These are phyloP conservation scores for Penicillium longicatenatum DNA, from an alignment of 495 filamentous ascomycete genomes.

Conservation along the genomic window DNA sequence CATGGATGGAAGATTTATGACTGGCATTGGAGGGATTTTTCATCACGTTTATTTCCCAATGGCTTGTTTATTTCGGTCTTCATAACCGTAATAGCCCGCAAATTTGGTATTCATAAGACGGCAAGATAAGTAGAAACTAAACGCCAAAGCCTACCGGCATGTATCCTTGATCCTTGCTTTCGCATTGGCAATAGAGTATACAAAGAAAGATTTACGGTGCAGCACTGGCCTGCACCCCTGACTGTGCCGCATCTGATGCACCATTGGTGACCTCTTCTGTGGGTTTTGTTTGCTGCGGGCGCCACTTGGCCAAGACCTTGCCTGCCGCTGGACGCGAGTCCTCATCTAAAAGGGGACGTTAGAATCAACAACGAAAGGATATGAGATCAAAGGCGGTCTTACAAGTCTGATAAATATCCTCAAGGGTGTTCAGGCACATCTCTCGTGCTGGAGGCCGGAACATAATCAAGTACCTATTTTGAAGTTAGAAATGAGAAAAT, in stretches of 20 bases:
- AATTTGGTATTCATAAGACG: background rate
- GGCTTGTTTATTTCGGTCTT: too few relatives aligned
- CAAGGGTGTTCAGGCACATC: conserved; percentile 76
- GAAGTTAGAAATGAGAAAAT: conserved; percentile 5
- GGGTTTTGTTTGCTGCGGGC: conserved; percentile 32
- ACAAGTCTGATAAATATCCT: conserved; percentile 80
- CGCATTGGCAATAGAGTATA: background rate
- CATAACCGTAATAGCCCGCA: background rate
- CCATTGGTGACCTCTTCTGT: conserved; percentile 16
- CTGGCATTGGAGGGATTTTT: too few relatives aligned
- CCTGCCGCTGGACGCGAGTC: conserved; percentile 48
- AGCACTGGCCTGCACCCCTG: conserved; percentile 6
- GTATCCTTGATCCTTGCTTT: background rate
- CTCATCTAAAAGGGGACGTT: conserved; percentile 36
- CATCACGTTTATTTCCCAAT: too few relatives aligned
- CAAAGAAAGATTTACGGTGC: background rate
- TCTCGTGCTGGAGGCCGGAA: conserved; percentile 81
- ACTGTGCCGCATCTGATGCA: background rate
- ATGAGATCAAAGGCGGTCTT: conserved; percentile 14
- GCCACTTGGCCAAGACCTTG: conserved; percentile 47
- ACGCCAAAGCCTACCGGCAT: background rate
- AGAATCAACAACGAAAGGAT: conserved; percentile 2
- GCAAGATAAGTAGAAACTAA: background rate
- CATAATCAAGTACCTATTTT: conserved; percentile 73
- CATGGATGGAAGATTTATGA: too few relatives aligned